Evolutionary conservation across 2,329 filamentous ascomycete genomes (phyloP).

Genomic region (Colletotrichum somersetense): DNA sequence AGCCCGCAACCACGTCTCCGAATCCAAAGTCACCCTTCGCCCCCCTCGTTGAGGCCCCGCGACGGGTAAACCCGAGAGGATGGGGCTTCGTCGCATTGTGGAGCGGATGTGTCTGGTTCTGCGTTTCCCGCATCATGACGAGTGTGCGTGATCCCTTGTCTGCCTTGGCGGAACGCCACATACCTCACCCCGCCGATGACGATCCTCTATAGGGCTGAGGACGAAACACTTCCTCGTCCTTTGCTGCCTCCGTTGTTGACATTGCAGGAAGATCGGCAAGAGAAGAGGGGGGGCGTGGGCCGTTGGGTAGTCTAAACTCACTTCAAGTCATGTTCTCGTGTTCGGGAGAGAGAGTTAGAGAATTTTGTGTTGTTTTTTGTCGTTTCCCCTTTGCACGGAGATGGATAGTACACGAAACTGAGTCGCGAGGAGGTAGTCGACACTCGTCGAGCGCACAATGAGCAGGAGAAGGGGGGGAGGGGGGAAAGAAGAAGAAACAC

Average conservation of each 20-base stretch:
- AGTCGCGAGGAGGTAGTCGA: too few species aligned
- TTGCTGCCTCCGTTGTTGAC: neutral
- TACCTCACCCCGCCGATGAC: slow-evolving; percentile 27
- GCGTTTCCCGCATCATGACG: neutral
- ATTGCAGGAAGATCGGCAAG: slow-evolving; percentile 3
- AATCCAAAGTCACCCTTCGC: neutral
- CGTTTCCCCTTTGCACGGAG: neutral
- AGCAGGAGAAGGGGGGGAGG: too few species aligned
- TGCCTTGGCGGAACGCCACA: slow-evolving; percentile 32
- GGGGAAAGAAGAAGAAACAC: too few species aligned
- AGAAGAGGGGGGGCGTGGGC: neutral
- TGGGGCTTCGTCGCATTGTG: neutral
- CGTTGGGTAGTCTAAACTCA: neutral
- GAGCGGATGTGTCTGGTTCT: neutral
- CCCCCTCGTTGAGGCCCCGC: neutral
- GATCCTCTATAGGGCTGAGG: slow-evolving; percentile 36
- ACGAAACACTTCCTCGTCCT: neutral
- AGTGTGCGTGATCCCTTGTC: neutral
- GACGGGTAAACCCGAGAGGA: neutral
- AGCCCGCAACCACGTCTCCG: neutral
- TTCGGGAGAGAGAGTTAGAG: neutral
- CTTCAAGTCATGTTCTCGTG: neutral
- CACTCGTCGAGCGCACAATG: neutral
- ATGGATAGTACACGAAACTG: neutral
- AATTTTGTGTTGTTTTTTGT: too few species aligned